Conservation (phyloP, 441 rosid genomes). For the Raphanus hybrid region DNA sequence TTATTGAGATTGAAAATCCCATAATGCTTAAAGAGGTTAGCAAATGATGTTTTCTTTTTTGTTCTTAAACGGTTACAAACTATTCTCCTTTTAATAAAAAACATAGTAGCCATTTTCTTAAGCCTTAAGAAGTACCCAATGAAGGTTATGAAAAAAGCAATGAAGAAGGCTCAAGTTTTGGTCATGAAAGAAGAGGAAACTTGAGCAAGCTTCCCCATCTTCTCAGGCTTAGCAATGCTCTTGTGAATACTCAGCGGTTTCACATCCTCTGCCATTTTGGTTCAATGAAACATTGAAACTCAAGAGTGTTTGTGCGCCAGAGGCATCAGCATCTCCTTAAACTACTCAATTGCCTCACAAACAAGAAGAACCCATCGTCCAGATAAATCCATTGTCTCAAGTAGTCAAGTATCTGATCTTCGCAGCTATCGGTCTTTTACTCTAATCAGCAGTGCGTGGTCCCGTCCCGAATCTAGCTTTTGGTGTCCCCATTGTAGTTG, state of each 20-base stretch:
- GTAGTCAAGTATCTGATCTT: conserved; percentile 22
- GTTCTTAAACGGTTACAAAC: conserved; percentile 34
- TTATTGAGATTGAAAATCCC: conserved; percentile 43
- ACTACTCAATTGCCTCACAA: conserved; percentile 25
- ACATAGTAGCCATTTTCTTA: background rate
- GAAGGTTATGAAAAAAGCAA: conserved; percentile 58
- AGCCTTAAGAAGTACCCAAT: conserved; percentile 13
- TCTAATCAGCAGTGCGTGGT: conserved; percentile 53
- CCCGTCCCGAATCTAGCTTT: conserved; percentile 47
- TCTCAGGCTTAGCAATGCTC: conserved; percentile 39
- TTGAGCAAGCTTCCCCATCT: conserved; percentile 26
- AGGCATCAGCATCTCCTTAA: conserved; percentile 25
- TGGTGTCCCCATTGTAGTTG: conserved; percentile 43
- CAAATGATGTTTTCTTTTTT: background rate
- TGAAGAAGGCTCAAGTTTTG: conserved; percentile 70
- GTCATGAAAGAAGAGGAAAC: conserved; percentile 54
- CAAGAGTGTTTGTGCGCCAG: conserved; percentile 26
- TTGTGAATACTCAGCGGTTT: conserved; percentile 42
- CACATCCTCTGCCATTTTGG: conserved; percentile 73
- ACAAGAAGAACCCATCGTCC: conserved; percentile 39
- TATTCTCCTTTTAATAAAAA: conserved; percentile 19
- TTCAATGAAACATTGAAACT: conserved; percentile 36
- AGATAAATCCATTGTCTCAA: conserved; percentile 21
- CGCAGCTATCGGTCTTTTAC: conserved; percentile 25
- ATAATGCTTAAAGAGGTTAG: conserved; percentile 20